Evolutionary conservation across 140 eudicot species (phyloP), one percentile per base, ranked within the genome.

Genomic region (Ambrosia hybrid): DNA sequence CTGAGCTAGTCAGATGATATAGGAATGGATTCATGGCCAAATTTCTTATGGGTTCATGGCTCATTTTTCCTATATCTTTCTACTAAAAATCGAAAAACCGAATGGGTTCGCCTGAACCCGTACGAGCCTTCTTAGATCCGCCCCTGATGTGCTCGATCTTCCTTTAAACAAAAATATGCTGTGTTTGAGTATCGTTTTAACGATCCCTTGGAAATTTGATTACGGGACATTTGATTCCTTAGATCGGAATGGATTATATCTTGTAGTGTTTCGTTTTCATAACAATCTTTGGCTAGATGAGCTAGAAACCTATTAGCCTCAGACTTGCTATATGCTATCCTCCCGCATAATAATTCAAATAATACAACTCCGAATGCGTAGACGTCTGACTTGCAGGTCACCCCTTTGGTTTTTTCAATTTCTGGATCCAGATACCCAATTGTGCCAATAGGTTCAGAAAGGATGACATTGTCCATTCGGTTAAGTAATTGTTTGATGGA

Each of bases 271-370:
- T 41, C 21, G 11, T 68, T 33, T 36, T 76, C 70, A 37, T 48
- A 76, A 58, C 11, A 55, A 3, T 14, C 2, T 17, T 0, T 58
- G 10, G 65, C 56, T 0, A 15, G 6, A 10, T 61, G 15, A 45
- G 36, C 12, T 45, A 75, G 53, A 14, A 9, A 14, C 10, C 38
- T 9, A 30, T 6, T 34, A 26, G 2, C 6, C 0, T 37, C 13
- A 0, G 4, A 9, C 2, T 0, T 1, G 1, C 37, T 21, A 14
- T 34, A 34, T 7, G 73, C 52, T 33, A 5, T 39, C 51, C 43
- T 68, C 16, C 70, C 80, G 1, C 71, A 76, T 2, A 76, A 46
- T 51, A 69, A 21, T 60, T 68, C 76, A 9, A 68, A 60, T 2
- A 76, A 14, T 13, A 53, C 48, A 0, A 74, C 49, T 0, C 79